Conservation (phyloP, 345 rosid genomes). For the Pelargonium nanum region DNA sequence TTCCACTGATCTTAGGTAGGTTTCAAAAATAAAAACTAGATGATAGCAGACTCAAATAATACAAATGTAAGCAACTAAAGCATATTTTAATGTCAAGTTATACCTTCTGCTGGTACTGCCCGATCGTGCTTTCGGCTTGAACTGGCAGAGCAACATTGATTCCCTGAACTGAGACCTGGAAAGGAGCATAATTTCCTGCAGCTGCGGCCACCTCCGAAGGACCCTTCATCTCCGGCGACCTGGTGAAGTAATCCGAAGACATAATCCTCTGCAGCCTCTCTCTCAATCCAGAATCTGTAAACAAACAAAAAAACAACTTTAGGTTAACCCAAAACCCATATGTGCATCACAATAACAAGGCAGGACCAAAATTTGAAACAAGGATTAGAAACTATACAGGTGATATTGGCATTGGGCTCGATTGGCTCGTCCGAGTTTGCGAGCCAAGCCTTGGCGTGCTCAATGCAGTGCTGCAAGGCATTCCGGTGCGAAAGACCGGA, state of each 20-base stretch:
- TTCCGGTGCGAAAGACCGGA: slow-evolving; percentile 69
- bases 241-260: slow-evolving; percentile 76
- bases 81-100: neutral
- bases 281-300: slow-evolving; percentile 62
- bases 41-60: too few species aligned
- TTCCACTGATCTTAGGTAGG: too few species aligned
- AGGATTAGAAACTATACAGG: slow-evolving; percentile 37
- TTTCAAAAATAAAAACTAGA: too few species aligned
- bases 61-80: neutral
- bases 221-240: slow-evolving; percentile 76
- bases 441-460: slow-evolving; percentile 74
- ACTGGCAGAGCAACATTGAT: slow-evolving; percentile 19
- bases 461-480: slow-evolving; percentile 59
- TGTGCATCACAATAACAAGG: neutral
- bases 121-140: slow-evolving; percentile 30
- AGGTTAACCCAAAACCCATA: neutral
- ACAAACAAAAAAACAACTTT: neutral
- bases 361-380: neutral
- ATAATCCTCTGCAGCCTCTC: slow-evolving; percentile 72
- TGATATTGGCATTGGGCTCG: slow-evolving; percentile 36
- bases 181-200: slow-evolving; percentile 47
- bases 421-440: slow-evolving; percentile 51
- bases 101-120: slow-evolving; percentile 45
- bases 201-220: slow-evolving; percentile 75
- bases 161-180: slow-evolving; percentile 41